Evolutionary conservation across 805 yeast species (phyloP), one percentile per base, ranked within the genome.

Genomic region (Suhomyces emberorum): DNA sequence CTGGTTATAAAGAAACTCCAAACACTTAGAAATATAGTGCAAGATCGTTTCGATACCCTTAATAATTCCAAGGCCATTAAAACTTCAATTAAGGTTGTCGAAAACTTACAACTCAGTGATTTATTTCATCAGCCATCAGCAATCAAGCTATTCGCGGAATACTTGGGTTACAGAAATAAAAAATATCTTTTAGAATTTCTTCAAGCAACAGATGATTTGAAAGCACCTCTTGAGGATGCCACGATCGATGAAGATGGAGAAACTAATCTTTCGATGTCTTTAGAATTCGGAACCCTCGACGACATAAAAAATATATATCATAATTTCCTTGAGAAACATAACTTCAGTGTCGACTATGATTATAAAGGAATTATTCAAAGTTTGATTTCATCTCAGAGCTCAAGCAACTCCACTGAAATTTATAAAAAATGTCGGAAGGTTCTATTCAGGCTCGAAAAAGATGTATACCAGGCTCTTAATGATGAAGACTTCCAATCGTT

Each of bases 151-250:
- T 60, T 62, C 32, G 16, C 41, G 2, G 56, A 51, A 15, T 60
- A 43, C 27, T 39, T 61, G 44, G 36, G 30, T 12, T 32, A 43
- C 15, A 39, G 36, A 11, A 39, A 42, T 12, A 41, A 50, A 17
- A 22, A 19, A 6, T 29, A 42, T n/a, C 51, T 79, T 19, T 50
- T 87, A 3, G 80, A 79, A 29, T 79, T 77, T 42, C 84, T 88
- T 87, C 54, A 74, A 4, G 71, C 76, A 2, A 81, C 87, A 2
- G 83, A 86, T 42, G 67, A 74, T 0, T 70, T 86, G 25, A 77
- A 79, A 47, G 83, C 83, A 32, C 95, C 96, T 0, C 56, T 88
- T 12, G 86, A 80, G 43, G 83, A 74, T 39, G 28, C 51, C 15
- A 38, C 51, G 16, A 37, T 52, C 4, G 61, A 60, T 28, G 54